Evolutionary conservation across 495 filamentous ascomycete species (phyloP).

Genomic region (Cairneyella variabilis): DNA sequence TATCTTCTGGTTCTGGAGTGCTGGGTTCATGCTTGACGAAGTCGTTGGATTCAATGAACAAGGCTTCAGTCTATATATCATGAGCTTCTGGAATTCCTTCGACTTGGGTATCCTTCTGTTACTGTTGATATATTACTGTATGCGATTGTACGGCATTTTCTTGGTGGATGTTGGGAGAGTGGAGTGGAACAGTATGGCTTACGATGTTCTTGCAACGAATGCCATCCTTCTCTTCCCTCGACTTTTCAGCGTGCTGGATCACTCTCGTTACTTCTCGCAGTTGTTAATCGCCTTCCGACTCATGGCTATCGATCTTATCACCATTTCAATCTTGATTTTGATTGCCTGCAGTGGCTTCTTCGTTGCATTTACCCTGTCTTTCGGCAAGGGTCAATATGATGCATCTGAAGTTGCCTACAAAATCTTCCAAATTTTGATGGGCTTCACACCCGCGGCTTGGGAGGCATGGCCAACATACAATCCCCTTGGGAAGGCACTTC

Average conservation of each 20-base stretch:
- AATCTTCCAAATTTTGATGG: constrained; percentile 90
- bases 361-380: constrained; percentile 83
- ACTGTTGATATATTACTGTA: constrained; percentile 80
- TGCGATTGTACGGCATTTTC: constrained; percentile 81
- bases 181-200: constrained; percentile 71
- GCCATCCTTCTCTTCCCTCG: constrained; percentile 86
- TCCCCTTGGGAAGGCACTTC: constrained; percentile 64
- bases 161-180: constrained; percentile 62
- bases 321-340: constrained; percentile 75
- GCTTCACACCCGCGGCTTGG: constrained; percentile 65
- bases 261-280: constrained; percentile 93
- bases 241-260: constrained; percentile 86
- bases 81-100: constrained; percentile 96
- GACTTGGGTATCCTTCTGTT: constrained; percentile 86
- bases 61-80: constrained; percentile 89
- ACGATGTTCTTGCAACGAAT: constrained; percentile 85
- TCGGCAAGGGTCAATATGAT: constrained; percentile 57
- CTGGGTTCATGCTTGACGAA: constrained; percentile 95
- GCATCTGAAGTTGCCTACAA: constrained; percentile 71
- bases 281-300: constrained; percentile 88
- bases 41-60: constrained; percentile 90
- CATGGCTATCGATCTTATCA: constrained; percentile 84
- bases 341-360: constrained; percentile 92
- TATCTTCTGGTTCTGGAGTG: constrained; percentile 94
- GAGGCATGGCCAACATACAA: constrained; percentile 71